These are phyloP conservation scores for Cutaneotrichosporon sp. DNA, from an alignment of 1,284 basidiomycete species.

Conservation along the genomic window DNA sequence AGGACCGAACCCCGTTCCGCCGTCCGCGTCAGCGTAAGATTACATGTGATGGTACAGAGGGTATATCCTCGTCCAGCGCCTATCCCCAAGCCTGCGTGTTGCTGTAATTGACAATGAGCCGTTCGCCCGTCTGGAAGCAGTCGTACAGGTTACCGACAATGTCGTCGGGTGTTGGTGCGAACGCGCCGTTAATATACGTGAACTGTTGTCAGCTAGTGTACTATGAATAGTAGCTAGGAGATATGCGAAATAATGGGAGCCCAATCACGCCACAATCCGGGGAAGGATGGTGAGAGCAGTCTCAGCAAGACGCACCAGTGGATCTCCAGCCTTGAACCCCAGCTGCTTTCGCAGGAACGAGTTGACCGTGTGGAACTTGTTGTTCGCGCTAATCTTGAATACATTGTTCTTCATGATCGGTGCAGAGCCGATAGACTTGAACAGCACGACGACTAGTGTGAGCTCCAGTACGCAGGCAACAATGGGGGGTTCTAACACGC, in stretches of 20 bases:
- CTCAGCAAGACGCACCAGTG: constrained; percentile 65
- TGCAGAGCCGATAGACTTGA: constrained; percentile 97
- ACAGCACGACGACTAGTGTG: constrained; percentile 81
- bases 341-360: constrained; percentile 89
- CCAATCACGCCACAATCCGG: not conserved
- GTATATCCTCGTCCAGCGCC: not conserved
- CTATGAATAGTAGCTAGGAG: not conserved
- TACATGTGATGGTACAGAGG: not conserved
- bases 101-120: constrained; percentile 88
- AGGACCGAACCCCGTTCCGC: too few species aligned
- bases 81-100: constrained; percentile 49
- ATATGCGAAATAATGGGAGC: not conserved
- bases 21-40: not conserved
- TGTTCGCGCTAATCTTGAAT: constrained; percentile 94
- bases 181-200: constrained; percentile 97
- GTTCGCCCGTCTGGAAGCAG: constrained; percentile 89
- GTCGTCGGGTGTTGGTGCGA: constrained; percentile 90
- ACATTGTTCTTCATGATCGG: constrained; percentile 99
- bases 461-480: not conserved
- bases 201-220: constrained; percentile 61
- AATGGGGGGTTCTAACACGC: not conserved
- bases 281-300: not conserved
- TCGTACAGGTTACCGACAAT: constrained; percentile 78
- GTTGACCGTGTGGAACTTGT: constrained; percentile 93
- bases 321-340: constrained; percentile 81